A percentile compares a stretch with the other conserved stretches of the same genome.
These are phyloP conservation scores for Jatropha podagrica DNA, from an alignment of 441 rosid genomes.

Conservation along the genomic window DNA sequence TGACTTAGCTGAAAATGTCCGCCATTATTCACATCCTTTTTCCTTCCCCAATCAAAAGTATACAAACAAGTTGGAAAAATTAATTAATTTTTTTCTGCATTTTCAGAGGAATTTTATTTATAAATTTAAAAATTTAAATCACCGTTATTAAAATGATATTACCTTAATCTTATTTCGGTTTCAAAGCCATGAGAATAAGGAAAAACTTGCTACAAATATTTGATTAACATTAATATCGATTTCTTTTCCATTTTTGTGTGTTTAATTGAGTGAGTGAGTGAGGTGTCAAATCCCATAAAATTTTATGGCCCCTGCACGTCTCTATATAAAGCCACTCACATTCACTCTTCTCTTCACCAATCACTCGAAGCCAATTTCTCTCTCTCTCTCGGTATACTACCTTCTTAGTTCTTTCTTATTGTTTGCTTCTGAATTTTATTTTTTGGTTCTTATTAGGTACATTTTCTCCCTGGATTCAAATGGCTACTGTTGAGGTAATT, in stretches of 20 bases:
- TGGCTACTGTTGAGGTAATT: slow-evolving; percentile 62
- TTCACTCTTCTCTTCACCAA: slow-evolving; percentile 25
- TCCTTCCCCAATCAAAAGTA: slow-evolving; percentile 12
- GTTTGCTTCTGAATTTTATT: background rate
- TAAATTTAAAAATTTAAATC: too few species aligned
- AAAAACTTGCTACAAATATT: too few species aligned
- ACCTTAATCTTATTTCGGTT: too few species aligned
- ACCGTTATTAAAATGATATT: too few species aligned
- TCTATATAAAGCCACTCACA: slow-evolving; percentile 39
- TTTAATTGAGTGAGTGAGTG: slow-evolving; percentile 26
- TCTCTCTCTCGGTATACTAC: background rate
- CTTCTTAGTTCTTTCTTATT: background rate
- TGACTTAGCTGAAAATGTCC: slow-evolving; percentile 24
- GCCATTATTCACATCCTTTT: slow-evolving; percentile 20
- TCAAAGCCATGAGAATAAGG: too few species aligned
- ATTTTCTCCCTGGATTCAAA: slow-evolving; percentile 14
- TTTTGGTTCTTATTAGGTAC: background rate
- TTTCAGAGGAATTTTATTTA: background rate
- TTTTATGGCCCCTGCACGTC: background rate
- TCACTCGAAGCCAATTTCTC: background rate
- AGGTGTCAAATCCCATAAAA: slow-evolving; percentile 37
- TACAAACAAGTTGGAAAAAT: background rate
- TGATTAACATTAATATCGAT: background rate
- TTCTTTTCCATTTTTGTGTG: slow-evolving; percentile 28
- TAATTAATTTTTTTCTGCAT: too few species aligned